phyloP scores from a whole-genome alignment of 306 rosid genomes.

The Vigna mungo region DNA sequence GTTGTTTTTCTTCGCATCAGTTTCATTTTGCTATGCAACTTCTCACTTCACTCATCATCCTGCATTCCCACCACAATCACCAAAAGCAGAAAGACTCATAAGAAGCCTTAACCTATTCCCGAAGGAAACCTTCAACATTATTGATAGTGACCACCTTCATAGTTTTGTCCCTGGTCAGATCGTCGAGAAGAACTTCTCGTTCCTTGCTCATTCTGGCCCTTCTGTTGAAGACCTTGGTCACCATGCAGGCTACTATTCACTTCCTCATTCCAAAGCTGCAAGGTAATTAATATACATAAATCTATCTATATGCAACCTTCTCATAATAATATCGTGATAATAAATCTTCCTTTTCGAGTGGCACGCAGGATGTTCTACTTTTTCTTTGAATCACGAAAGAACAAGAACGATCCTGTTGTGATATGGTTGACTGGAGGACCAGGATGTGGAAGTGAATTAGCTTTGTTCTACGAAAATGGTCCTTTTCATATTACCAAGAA shows the following conservation, averaged over 20 bases:
- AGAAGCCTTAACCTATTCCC: slow-evolving; percentile 73
- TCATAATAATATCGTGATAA: no score
- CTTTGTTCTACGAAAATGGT: slow-evolving; percentile 42
- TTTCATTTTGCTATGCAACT: slow-evolving; percentile 43
- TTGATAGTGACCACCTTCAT: slow-evolving; percentile 29
- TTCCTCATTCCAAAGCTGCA: slow-evolving; percentile 74
- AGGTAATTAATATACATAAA: slow-evolving; percentile 50
- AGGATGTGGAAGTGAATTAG: slow-evolving; percentile 86
- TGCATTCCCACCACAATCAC: slow-evolving; percentile 44
- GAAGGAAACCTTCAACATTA: slow-evolving; percentile 53
- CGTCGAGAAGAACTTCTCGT: slow-evolving; percentile 66
- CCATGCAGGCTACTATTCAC: slow-evolving; percentile 63
- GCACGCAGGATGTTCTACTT: slow-evolving; percentile 83
- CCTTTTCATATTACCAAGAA: slow-evolving; percentile 65
- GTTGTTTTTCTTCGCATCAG: slow-evolving; percentile 37
- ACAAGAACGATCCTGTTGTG: slow-evolving; percentile 67
- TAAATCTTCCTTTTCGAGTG: background rate
- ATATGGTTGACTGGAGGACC: slow-evolving; percentile 99
- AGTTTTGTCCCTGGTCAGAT: slow-evolving; percentile 49
- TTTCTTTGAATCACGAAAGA: slow-evolving; percentile 82
- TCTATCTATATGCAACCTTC: no score
- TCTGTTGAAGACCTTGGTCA: slow-evolving; percentile 52
- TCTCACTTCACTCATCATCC: slow-evolving; percentile 6
- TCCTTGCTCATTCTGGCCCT: slow-evolving; percentile 49
- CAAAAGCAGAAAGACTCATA: slow-evolving; percentile 72